These are phyloP conservation scores for Starmerella cellae DNA, from an alignment of 805 yeast genomes.

Conservation along the genomic window DNA sequence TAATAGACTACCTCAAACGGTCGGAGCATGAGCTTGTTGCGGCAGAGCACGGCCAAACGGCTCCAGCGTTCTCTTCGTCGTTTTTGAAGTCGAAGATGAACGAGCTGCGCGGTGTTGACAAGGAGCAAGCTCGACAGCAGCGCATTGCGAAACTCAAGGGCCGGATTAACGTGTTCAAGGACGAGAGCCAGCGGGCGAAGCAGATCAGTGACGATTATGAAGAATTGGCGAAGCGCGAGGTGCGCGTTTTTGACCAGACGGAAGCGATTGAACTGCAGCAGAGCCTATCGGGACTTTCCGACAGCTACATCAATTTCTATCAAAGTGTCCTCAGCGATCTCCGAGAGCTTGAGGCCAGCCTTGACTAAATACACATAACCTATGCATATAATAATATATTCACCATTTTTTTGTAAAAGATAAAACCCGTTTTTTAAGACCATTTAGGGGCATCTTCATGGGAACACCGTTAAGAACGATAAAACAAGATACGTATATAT, in stretches of 20 bases:
- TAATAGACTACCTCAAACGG: conserved; percentile 63
- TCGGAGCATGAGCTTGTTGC: conserved; percentile 53
- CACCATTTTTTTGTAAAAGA: no score
- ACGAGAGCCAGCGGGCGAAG: conserved; percentile 41
- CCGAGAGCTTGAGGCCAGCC: conserved; percentile 31
- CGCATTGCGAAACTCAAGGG: conserved; percentile 38
- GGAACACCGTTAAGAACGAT: no score
- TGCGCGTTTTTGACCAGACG: conserved; percentile 59
- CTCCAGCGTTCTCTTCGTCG: conserved; percentile 32
- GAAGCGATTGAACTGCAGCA: conserved; percentile 65
- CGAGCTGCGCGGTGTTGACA: conserved; percentile 50
- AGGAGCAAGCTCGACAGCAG: conserved; percentile 41
- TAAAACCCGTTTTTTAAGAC: no score
- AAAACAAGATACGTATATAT: no score
- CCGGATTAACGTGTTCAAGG: conserved; percentile 37
- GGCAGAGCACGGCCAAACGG: conserved; percentile 33
- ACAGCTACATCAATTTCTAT: conserved; percentile 63
- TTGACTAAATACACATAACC: no score
- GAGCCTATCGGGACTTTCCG: conserved; percentile 59
- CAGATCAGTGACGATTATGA: conserved; percentile 41
- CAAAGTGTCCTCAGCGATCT: conserved; percentile 55
- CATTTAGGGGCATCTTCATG: no score
- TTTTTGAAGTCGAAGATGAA: conserved; percentile 46
- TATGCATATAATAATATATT: no score
- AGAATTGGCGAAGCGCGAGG: conserved; percentile 43